These are phyloP conservation scores for Anisodus tanguticus DNA, from an alignment of 257 asterid genomes.

Conservation along the genomic window DNA sequence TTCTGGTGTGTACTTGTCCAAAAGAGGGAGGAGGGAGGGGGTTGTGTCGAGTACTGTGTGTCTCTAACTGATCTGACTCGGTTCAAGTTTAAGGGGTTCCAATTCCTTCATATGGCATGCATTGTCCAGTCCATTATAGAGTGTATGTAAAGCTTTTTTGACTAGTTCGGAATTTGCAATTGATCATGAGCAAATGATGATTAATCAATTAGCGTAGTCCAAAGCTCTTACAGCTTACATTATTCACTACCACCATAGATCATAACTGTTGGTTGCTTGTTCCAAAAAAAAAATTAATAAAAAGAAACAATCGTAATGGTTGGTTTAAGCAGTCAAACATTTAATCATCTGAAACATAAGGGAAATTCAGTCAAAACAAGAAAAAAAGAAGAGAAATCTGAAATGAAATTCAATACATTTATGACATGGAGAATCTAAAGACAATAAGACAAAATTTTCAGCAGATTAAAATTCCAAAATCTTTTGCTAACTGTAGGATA, in stretches of 20 bases:
- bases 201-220: not conserved
- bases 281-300: not conserved
- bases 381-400: not conserved
- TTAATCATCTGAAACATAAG: conserved; percentile 11
- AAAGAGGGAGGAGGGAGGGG: not conserved
- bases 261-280: not conserved
- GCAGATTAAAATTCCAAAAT: conserved; percentile 12
- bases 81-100: not conserved
- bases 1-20: not conserved
- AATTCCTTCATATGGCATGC: not conserved
- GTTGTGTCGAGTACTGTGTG: not conserved
- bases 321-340: conserved; percentile 20
- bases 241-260: not conserved
- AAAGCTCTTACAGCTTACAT: not conserved
- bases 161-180: not conserved
- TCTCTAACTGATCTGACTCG: not conserved
- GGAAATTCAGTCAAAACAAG: not conserved
- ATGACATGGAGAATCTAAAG: conserved; percentile 13
- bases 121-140: not conserved
- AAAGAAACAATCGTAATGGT: not conserved
- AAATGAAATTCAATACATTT: not conserved
- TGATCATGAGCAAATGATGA: not conserved
- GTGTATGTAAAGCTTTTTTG: not conserved
- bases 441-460: not conserved
- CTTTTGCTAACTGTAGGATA: conserved; percentile 21